phyloP scores from a whole-genome alignment of 495 filamentous ascomycete genomes.

The Gamarada debralockiae region DNA sequence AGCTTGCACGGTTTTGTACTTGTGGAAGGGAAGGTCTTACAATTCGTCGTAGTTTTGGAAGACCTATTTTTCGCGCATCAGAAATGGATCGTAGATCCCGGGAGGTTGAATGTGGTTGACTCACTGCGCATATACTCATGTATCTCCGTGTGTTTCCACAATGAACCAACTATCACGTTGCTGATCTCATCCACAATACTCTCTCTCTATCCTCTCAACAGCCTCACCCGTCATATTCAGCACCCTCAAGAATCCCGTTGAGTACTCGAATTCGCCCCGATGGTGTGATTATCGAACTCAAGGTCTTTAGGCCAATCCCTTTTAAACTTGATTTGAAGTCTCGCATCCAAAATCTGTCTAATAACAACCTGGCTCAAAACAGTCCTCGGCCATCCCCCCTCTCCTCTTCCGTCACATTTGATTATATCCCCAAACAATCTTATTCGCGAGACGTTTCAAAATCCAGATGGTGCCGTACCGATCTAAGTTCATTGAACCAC shows the following conservation, averaged over 20 bases:
- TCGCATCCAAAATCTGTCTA: background rate
- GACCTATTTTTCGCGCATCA: background rate
- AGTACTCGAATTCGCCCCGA: background rate
- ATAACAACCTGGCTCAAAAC: background rate
- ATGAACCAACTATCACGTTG: background rate
- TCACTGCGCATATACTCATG: too few relatives aligned
- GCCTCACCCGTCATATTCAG: conserved; percentile 6
- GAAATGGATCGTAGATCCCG: too few relatives aligned
- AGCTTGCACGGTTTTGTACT: background rate
- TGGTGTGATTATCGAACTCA: background rate
- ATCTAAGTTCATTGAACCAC: background rate
- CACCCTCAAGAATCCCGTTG: background rate
- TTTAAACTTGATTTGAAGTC: background rate
- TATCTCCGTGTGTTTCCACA: background rate
- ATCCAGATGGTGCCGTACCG: background rate
- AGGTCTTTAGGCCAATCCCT: conserved; percentile 2
- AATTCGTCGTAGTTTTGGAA: background rate
- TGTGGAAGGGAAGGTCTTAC: background rate
- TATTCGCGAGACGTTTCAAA: background rate
- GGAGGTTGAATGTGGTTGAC: too few relatives aligned
- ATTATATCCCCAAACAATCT: conserved; percentile 1
- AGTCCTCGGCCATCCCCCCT: background rate
- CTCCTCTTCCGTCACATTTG: conserved; percentile 5
- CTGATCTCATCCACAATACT: background rate
- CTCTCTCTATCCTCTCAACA: background rate